phyloP scores from a whole-genome alignment of 192 early-diverging fungal species.

The Backusella luteola region DNA sequence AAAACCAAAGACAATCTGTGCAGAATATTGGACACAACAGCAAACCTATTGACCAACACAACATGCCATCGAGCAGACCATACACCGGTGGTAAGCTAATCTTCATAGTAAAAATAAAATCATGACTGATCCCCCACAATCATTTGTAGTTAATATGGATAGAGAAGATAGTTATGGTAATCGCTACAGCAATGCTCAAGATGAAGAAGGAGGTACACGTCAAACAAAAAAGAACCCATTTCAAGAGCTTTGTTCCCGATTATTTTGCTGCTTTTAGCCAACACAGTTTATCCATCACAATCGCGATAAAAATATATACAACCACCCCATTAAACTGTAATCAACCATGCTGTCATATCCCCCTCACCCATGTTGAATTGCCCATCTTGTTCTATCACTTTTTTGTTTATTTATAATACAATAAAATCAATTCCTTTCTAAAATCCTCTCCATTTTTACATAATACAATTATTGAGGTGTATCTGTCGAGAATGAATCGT shows the following conservation, averaged over 20 bases:
- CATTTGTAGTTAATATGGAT: neutral
- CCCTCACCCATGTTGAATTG: neutral
- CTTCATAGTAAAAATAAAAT: neutral
- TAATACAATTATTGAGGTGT: neutral
- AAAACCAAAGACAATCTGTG: neutral
- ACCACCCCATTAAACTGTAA: neutral
- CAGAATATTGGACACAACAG: neutral
- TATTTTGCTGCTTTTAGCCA: neutral
- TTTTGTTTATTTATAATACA: conserved; percentile 6
- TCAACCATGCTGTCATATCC: neutral
- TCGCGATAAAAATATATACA: neutral
- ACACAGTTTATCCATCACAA: neutral
- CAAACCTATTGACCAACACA: neutral
- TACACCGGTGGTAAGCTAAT: neutral
- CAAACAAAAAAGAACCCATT: neutral
- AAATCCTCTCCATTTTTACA: neutral
- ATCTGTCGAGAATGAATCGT: conserved; percentile 1
- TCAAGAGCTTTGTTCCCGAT: neutral
- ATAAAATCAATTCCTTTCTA: neutral
- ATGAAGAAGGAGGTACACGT: neutral
- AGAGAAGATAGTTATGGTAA: neutral
- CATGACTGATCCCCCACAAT: neutral
- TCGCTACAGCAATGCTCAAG: neutral
- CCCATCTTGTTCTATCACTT: neutral
- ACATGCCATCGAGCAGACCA: neutral